These are phyloP conservation scores for Blepharisma stoltei DNA, from an alignment of 73 alveolate genomes.

Conservation along the genomic window DNA sequence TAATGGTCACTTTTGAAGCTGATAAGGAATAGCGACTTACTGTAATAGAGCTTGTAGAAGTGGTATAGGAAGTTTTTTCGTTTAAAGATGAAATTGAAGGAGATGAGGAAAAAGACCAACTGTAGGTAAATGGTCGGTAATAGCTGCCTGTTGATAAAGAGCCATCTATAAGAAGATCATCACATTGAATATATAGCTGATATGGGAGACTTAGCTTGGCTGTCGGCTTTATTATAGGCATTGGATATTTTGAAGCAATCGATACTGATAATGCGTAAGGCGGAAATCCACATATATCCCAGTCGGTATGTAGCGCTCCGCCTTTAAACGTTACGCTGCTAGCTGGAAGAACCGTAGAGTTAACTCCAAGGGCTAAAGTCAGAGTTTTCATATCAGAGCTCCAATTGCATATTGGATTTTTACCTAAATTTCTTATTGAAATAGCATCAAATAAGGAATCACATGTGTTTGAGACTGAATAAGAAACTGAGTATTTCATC, in stretches of 20 bases:
- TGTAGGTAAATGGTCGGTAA: neutral
- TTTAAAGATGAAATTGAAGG: neutral
- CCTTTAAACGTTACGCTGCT: constrained; percentile 6
- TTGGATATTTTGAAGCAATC: constrained; percentile 8
- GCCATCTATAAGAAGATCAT: neutral
- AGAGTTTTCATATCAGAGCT: neutral
- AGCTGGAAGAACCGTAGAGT: neutral
- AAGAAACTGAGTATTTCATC: neutral
- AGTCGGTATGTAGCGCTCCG: neutral
- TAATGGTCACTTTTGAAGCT: neutral
- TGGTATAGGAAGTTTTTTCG: neutral
- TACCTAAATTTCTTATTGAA: neutral
- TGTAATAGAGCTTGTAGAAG: neutral
- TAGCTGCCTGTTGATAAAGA: neutral
- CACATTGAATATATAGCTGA: neutral
- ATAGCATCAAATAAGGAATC: neutral
- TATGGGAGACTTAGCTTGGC: neutral
- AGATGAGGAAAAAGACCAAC: neutral
- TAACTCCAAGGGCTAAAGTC: neutral
- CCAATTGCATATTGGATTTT: neutral
- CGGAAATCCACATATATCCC: neutral
- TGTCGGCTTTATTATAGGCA: neutral
- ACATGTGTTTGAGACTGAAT: neutral
- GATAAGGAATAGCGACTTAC: neutral
- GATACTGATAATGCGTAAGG: neutral